These are phyloP conservation scores for Pseudocercospora macadamiae DNA, from an alignment of 2,329 filamentous ascomycete species.

Conservation along the genomic window DNA sequence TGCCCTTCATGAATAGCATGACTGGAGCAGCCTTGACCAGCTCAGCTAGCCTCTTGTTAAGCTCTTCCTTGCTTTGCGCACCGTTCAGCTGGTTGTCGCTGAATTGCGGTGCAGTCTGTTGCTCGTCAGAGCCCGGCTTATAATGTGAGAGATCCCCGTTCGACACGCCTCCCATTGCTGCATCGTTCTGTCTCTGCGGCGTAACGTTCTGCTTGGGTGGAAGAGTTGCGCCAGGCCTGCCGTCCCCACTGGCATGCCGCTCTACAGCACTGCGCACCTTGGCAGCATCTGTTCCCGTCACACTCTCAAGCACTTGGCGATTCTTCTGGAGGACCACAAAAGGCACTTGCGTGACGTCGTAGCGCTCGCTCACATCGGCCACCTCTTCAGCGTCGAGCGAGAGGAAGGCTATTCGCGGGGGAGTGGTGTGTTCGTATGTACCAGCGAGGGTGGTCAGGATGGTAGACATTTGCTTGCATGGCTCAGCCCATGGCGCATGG, in stretches of 20 bases:
- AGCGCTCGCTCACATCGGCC: slow-evolving; percentile 85
- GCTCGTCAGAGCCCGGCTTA: slow-evolving; percentile 47
- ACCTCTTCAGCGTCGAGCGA: slow-evolving; percentile 94
- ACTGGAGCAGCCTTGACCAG: slow-evolving; percentile 94
- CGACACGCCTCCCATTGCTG: slow-evolving; percentile 30
- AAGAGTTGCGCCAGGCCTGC: slow-evolving; percentile 42
- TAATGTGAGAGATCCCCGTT: slow-evolving; percentile 44
- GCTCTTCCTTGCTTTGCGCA: slow-evolving; percentile 72
- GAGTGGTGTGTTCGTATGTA: slow-evolving; percentile 73
- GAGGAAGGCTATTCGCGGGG: slow-evolving; percentile 75
- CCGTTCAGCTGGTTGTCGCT: slow-evolving; percentile 43
- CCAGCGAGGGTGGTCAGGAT: slow-evolving; percentile 83
- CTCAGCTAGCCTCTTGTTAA: slow-evolving; percentile 77
- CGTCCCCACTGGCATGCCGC: slow-evolving; percentile 63
- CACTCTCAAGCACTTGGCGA: slow-evolving; percentile 75
- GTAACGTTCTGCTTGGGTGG: slow-evolving; percentile 45
- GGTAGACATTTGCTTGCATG: slow-evolving; percentile 90
- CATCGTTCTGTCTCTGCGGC: slow-evolving; percentile 16
- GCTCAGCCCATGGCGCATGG: slow-evolving; percentile 94
- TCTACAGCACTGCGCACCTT: slow-evolving; percentile 87
- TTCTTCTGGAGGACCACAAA: slow-evolving; percentile 83
- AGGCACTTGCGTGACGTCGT: slow-evolving; percentile 92
- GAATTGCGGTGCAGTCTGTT: slow-evolving; percentile 52
- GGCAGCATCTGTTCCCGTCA: slow-evolving; percentile 86
- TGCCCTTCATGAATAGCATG: slow-evolving; percentile 99